Conservation (phyloP, 2,329 filamentous ascomycete species). For the Aureobasidium mangrovei region DNA sequence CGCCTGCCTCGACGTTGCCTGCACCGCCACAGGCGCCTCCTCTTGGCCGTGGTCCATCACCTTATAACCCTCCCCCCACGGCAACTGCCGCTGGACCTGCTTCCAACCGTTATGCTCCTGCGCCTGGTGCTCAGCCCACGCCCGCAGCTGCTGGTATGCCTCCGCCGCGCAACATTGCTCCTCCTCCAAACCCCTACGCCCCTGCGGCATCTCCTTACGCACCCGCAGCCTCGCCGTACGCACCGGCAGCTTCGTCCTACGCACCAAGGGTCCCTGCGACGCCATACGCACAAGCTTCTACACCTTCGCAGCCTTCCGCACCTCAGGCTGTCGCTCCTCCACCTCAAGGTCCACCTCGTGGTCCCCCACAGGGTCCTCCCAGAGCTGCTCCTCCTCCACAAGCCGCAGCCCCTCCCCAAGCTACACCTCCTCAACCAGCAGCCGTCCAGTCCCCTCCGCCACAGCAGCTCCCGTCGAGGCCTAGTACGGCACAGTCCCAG, state of each 20-base stretch:
- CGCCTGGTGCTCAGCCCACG: conserved; percentile 48
- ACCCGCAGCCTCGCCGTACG: not conserved
- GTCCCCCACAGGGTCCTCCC: conserved; percentile 41
- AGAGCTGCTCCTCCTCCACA: conserved; percentile 38
- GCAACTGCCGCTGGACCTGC: conserved; percentile 48
- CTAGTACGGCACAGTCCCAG: conserved; percentile 43
- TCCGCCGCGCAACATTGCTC: conserved; percentile 36
- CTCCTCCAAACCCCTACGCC: conserved; percentile 37
- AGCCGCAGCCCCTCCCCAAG: conserved; percentile 36
- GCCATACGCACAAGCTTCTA: conserved; percentile 34
- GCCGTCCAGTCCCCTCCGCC: conserved; percentile 17
- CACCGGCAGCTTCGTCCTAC: conserved; percentile 19
- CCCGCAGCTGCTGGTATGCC: conserved; percentile 28
- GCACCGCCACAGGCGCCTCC: conserved; percentile 45
- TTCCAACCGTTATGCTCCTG: conserved; percentile 64
- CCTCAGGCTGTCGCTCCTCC: conserved; percentile 33
- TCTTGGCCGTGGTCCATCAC: conserved; percentile 67
- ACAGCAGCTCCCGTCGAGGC: conserved; percentile 27
- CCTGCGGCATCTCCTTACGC: conserved; percentile 18
- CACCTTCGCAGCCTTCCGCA: conserved; percentile 29
- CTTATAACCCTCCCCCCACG: conserved; percentile 73
- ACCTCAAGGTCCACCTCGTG: conserved; percentile 30
- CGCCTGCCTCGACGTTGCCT: conserved; percentile 30
- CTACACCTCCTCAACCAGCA: conserved; percentile 28
- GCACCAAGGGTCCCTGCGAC: conserved; percentile 15